These are phyloP conservation scores for Fusarium sp. DNA, from an alignment of 2,329 filamentous ascomycete genomes.

Conservation along the genomic window DNA sequence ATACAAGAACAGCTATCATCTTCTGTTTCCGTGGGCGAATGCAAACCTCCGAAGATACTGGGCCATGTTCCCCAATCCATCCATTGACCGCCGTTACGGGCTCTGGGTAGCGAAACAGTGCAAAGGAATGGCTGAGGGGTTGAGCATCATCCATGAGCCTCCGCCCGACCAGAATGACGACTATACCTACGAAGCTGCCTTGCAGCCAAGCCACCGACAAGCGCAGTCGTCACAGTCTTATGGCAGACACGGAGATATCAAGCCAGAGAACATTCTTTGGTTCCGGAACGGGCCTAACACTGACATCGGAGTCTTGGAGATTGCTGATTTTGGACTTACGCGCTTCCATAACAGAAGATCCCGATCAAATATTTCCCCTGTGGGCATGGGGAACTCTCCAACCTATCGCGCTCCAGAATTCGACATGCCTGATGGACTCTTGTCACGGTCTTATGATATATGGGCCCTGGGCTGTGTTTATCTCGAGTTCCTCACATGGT, in stretches of 20 bases:
- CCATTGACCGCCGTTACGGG: not conserved
- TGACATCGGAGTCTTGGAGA: not conserved
- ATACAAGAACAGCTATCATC: not conserved
- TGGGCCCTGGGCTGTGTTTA: not conserved
- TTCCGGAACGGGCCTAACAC: not conserved
- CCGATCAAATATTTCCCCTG: not conserved
- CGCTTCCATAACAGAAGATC: not conserved
- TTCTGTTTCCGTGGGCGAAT: not conserved
- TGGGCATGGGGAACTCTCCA: not conserved
- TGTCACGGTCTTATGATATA: not conserved
- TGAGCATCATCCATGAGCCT: not conserved
- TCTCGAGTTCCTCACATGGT: not conserved
- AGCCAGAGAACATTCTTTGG: slow-evolving; percentile 2
- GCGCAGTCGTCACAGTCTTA: not conserved
- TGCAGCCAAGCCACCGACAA: not conserved
- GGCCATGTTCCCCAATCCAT: not conserved
- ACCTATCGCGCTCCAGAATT: not conserved
- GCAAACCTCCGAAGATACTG: not conserved
- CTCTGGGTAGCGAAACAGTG: not conserved
- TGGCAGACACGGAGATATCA: not conserved
- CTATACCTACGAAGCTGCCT: not conserved
- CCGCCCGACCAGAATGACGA: not conserved
- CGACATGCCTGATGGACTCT: not conserved
- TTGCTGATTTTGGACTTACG: not conserved
- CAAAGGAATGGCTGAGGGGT: not conserved